Conservation (phyloP, 768 basidiomycete genomes). For the Sarcomyxa edulis region DNA sequence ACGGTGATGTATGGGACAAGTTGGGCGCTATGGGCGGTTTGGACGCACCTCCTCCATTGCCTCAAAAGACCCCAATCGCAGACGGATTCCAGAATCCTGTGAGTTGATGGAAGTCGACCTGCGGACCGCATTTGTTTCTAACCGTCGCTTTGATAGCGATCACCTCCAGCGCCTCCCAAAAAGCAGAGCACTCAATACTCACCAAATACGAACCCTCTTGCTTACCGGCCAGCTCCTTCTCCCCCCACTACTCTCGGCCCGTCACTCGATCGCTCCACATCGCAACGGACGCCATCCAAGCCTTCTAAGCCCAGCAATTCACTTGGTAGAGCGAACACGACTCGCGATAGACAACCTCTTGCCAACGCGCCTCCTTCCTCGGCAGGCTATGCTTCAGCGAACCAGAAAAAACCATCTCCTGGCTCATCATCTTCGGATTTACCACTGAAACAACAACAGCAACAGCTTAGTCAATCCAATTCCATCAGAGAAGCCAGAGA, state of each 20-base stretch:
- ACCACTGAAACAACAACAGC: conserved; percentile 35
- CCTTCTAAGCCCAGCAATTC: conserved; percentile 37
- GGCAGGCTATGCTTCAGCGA: conserved; percentile 20
- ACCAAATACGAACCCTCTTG: conserved; percentile 36
- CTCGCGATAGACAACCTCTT: conserved; percentile 51
- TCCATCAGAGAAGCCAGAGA: conserved; percentile 34
- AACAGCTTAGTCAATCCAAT: conserved; percentile 5
- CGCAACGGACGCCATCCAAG: conserved; percentile 69
- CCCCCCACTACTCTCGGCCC: conserved; percentile 61
- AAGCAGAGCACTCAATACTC: conserved; percentile 21
- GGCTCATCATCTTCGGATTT: conserved; percentile 57
- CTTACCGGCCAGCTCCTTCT: conserved; percentile 75
- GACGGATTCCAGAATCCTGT: conserved; percentile 55
- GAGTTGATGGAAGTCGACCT: conserved; percentile 20
- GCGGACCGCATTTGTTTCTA: conserved; percentile 5
- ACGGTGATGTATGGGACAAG: conserved; percentile 83
- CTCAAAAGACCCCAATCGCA: conserved; percentile 33
- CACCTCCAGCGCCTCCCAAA: conserved; percentile 49
- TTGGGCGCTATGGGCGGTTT: conserved; percentile 53
- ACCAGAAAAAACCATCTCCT: conserved; percentile 46
- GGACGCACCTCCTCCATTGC: conserved; percentile 12
- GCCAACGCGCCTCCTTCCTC: conserved; percentile 19
- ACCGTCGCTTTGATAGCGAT: conserved; percentile 15
- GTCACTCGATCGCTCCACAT: conserved; percentile 81
- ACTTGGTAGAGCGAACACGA: conserved; percentile 66